A percentile compares a stretch with the other conserved stretches of the same genome.
Evolutionary conservation across 2,329 filamentous ascomycete species (phyloP).

Genomic region (Incumbomyces lentus): DNA sequence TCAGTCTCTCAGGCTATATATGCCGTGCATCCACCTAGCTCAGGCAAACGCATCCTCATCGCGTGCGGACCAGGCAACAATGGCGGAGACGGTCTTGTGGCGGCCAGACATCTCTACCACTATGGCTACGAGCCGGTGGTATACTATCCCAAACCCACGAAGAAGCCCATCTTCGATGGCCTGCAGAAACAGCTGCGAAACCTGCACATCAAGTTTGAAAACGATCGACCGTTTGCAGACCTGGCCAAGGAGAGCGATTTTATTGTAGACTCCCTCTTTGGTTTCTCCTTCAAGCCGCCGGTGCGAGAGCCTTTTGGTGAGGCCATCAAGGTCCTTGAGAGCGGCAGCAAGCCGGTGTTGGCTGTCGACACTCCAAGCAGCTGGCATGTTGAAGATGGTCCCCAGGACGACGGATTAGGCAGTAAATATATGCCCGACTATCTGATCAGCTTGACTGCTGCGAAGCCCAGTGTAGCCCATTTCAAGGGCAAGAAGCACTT

Average conservation of each 20-base stretch:
- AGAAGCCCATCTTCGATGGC: conserved; percentile 81
- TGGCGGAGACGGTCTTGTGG: conserved; percentile 81
- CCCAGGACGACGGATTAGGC: conserved; percentile 65
- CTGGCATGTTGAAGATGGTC: conserved; percentile 85
- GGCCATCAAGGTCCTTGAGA: conserved; percentile 67
- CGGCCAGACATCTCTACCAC: conserved; percentile 79
- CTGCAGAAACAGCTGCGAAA: conserved; percentile 75
- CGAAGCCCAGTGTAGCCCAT: conserved; percentile 76
- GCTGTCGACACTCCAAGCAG: conserved; percentile 88
- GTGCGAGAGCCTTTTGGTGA: conserved; percentile 83
- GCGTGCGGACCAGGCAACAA: conserved; percentile 81
- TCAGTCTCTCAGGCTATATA: conserved; percentile 90
- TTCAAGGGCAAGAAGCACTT: conserved; percentile 79
- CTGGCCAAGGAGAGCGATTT: conserved; percentile 58
- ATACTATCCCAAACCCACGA: conserved; percentile 87
- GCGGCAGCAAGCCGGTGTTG: conserved; percentile 62
- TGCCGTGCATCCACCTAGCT: conserved; percentile 64
- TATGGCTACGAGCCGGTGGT: conserved; percentile 84
- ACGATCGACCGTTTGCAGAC: conserved; percentile 56
- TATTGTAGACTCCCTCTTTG: conserved; percentile 87
- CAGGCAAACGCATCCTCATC: conserved; percentile 65
- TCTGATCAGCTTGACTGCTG: conserved; percentile 81
- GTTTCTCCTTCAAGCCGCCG: conserved; percentile 85
- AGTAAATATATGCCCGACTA: conserved; percentile 69
- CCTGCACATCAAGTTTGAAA: conserved; percentile 63